Evolutionary conservation across 2,329 filamentous ascomycete genomes (phyloP).

Genomic region (Alternaria infectoria): DNA sequence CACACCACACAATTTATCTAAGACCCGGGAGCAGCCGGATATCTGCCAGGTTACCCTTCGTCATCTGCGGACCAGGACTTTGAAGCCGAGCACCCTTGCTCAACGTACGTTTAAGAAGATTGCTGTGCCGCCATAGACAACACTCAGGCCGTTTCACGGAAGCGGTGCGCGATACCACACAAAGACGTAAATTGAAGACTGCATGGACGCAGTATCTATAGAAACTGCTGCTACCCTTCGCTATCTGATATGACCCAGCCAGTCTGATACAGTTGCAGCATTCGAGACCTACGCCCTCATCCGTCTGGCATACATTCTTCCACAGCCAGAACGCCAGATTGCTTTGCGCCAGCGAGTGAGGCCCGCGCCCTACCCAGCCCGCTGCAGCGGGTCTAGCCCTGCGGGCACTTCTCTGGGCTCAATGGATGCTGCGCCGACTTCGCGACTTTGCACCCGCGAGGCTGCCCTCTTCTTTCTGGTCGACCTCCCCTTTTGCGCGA

Average conservation of each 20-base stretch:
- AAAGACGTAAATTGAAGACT: background rate
- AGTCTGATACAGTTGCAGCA: background rate
- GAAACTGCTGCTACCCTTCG: background rate
- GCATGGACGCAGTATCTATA: background rate
- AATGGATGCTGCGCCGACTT: background rate
- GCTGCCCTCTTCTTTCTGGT: background rate
- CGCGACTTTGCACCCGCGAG: background rate
- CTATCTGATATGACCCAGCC: background rate
- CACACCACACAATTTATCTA: conserved; percentile 1
- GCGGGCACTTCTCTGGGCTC: background rate
- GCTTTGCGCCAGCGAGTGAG: background rate
- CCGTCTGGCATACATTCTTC: background rate
- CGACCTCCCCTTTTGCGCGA: background rate
- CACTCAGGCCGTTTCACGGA: background rate
- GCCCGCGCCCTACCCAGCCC: background rate
- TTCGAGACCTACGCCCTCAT: background rate
- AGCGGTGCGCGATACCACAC: background rate
- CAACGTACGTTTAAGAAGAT: background rate
- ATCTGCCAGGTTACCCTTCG: conserved; percentile 7
- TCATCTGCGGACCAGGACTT: background rate
- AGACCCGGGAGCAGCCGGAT: conserved; percentile 15
- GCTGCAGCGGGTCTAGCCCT: background rate
- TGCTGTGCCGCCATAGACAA: background rate
- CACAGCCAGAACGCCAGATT: background rate
- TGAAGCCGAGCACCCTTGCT: conserved; percentile 4